Evolutionary conservation across 148 eudicot genomes (phyloP), one percentile per base, ranked within the genome.

Genomic region (Diospyros lotus): DNA sequence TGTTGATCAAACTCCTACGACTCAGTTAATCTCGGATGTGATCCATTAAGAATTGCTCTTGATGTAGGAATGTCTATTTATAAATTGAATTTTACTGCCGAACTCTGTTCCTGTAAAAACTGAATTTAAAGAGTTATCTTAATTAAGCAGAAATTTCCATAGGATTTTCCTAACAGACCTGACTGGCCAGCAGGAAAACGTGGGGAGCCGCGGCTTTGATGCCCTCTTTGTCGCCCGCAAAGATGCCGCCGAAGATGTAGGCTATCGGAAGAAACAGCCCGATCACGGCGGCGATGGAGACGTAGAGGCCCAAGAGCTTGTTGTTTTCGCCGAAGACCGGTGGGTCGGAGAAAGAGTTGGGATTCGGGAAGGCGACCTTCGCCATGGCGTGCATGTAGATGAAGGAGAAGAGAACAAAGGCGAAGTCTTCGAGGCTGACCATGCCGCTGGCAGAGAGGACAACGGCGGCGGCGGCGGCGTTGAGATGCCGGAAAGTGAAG

Each of bases 191-290:
- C 5, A 94, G 77, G 64, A 94, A 94, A 2, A 91, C 84, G 62
- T 90, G 97, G 0, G 98, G 90, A 5, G 86, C 90, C 3, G 98
- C 94, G 0, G 91, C 89, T 77, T 86, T 85, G n/a, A 84, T 79
- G 6, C 90, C 91, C 15, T 81, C 89, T 60, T 78, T 87, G 53
- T 91, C 91, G 3, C 92, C 93, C 28, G 80, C 82, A 10, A 82
- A 66, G 1, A 90, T 70, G 3, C 95, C 97, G 41, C 86, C 87
- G 39, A 86, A 82, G 6, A 94, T 85, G 80, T 90, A 94, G 0
- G 83, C 78, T 4, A 87, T 79, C 9, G 98, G 98, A 10, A 92
- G 80, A 18, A 87, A 73, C 9, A 94, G 78, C 9, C 98, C 98
- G 72, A 88, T 52, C 0, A 88, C 5, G 10, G 84, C 92, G 13